These are phyloP conservation scores for Salmacisia buchloeana DNA, from an alignment of 1,284 basidiomycete genomes.

Conservation along the genomic window DNA sequence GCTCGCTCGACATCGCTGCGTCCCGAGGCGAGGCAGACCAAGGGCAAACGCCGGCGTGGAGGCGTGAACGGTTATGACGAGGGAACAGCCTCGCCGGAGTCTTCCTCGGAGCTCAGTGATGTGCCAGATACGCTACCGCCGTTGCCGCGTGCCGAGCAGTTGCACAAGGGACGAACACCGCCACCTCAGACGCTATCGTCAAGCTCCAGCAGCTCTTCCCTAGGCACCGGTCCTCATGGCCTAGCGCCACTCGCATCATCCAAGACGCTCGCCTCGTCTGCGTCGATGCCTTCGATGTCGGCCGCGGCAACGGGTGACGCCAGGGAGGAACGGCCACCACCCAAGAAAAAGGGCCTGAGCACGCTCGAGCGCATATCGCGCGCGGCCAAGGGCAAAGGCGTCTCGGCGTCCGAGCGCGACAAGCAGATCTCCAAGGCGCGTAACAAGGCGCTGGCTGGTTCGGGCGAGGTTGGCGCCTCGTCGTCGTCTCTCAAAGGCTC, in stretches of 20 bases:
- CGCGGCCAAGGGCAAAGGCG: neutral
- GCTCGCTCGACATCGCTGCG: neutral
- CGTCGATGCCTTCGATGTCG: neutral
- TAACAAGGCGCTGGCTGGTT: neutral
- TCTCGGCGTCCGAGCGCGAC: neutral
- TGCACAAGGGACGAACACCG: neutral
- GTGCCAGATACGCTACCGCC: slow-evolving; percentile 1
- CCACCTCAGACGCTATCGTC: slow-evolving; percentile 1
- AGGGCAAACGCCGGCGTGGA: neutral
- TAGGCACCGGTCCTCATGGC: neutral
- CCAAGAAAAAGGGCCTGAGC: neutral
- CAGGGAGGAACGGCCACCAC: neutral
- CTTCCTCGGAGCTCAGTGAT: slow-evolving; percentile 4
- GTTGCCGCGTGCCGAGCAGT: neutral
- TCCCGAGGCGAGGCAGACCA: neutral
- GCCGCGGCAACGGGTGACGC: neutral
- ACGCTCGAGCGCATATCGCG: neutral
- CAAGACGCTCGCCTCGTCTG: neutral
- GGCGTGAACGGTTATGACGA: neutral
- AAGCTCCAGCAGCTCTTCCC: neutral
- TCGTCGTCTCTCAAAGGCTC: neutral
- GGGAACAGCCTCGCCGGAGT: neutral
- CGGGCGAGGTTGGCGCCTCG: neutral
- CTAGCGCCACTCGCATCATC: neutral
- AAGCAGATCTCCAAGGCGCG: slow-evolving; percentile 5